Evolutionary conservation across 176 grass and related monocot species (phyloP), one percentile per base, ranked within the genome.

Genomic region (Tillandsia fasciculata): DNA sequence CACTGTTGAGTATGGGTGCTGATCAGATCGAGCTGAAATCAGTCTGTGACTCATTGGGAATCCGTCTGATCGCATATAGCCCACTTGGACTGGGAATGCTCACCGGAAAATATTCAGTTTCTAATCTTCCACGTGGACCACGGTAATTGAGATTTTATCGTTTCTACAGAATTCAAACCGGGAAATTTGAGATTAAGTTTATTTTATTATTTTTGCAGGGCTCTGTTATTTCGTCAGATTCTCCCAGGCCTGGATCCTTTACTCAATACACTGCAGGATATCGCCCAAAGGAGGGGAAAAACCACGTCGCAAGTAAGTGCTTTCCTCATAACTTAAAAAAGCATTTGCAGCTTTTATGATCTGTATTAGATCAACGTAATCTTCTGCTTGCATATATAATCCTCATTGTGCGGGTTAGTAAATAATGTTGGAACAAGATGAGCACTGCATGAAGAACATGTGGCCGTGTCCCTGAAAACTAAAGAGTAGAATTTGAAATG

Each of bases 51-150:
- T 85, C 81, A 1, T 75, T 93, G 56, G 89, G 86, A 2, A 83
- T 97, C 67, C 69, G 81, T n/a, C 12, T 93, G 51, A 97, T 93
- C 49, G 79, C 94, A 58, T 97, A 93, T 53, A 97, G 94, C 53
- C 94, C 94, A 3, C 94, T 92, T 27, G 89, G 89, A 61, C 48
- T 87, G 70, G 94, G 94, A 3, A 90, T 97, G 89, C 77, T 93
- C 15, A 93, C 94, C 0, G 89, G 89, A 15, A 96, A 96, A 28
- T 96, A 96, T 63, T 77, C 64, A 26, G 1, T 77, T 65, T 89
- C 89, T 48, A 93, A 87, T 59, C 84, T 99, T 75, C 94, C 89
- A 61, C 73, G 42, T 15, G 80, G 89, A 52, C 89, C 89, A 68
- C 85, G 94, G 89, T 93, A 72, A 42, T 73, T 63, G 14, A 11